phyloP scores from a whole-genome alignment of 129 eudicot species.

The Pittosporum tobira region DNA sequence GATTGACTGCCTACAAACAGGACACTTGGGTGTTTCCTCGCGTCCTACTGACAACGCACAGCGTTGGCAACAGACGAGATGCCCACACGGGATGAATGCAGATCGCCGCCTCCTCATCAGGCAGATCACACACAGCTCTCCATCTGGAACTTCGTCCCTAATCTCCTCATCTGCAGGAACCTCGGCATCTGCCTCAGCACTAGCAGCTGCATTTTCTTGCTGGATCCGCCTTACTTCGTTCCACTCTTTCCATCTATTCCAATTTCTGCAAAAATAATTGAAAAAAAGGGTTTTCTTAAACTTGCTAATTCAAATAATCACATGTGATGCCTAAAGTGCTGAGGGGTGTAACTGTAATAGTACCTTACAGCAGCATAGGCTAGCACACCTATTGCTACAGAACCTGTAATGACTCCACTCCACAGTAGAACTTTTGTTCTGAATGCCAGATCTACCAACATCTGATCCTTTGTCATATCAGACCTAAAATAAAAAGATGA shows the following conservation, averaged over 20 bases:
- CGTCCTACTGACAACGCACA: slow-evolving; percentile 74
- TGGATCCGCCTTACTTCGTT: slow-evolving; percentile 37
- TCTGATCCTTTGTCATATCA: slow-evolving; percentile 70
- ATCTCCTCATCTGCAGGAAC: slow-evolving; percentile 42
- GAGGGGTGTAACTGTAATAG: background rate
- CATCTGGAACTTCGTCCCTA: slow-evolving; percentile 64
- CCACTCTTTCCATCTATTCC: slow-evolving; percentile 71
- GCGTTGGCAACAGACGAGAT: slow-evolving; percentile 70
- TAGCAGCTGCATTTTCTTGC: slow-evolving; percentile 26
- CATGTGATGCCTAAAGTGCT: background rate
- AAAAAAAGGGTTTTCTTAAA: background rate
- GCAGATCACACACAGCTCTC: slow-evolving; percentile 77
- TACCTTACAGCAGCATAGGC: slow-evolving; percentile 76
- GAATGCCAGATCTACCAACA: slow-evolving; percentile 60
- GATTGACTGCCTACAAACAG: slow-evolving; percentile 74
- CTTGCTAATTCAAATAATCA: background rate
- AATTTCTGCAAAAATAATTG: slow-evolving; percentile 44
- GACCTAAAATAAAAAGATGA: slow-evolving; percentile 31
- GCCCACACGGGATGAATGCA: slow-evolving; percentile 92
- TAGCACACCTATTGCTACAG: slow-evolving; percentile 63
- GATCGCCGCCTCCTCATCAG: slow-evolving; percentile 57
- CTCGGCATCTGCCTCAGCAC: slow-evolving; percentile 21
- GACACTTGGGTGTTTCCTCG: slow-evolving; percentile 70
- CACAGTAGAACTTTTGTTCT: slow-evolving; percentile 52
- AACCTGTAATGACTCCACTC: slow-evolving; percentile 62